These are phyloP conservation scores for Gossypium aridum DNA, from an alignment of 441 rosid species.

Conservation along the genomic window DNA sequence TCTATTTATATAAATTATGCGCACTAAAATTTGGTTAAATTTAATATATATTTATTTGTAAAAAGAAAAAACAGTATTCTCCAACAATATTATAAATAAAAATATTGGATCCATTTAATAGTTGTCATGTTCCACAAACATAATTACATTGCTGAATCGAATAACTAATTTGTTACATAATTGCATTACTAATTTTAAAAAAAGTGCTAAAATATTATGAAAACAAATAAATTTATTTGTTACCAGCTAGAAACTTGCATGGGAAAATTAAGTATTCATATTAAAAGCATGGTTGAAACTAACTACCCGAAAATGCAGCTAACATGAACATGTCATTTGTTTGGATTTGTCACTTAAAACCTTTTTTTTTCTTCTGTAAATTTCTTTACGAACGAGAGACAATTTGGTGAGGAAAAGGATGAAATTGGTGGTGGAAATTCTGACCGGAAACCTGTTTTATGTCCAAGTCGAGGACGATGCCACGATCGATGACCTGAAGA, in stretches of 20 bases:
- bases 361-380: neutral
- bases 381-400: neutral
- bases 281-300: constrained; percentile 1
- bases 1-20: too few relatives aligned
- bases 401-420: constrained; percentile 16
- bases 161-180: too few relatives aligned
- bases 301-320: constrained; percentile 2
- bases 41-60: too few relatives aligned
- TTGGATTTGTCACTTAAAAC: neutral
- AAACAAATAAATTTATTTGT: neutral
- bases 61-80: too few relatives aligned
- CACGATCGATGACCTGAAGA: constrained; percentile 45
- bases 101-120: too few relatives aligned
- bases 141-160: too few relatives aligned
- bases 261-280: neutral
- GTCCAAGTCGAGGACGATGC: constrained; percentile 41
- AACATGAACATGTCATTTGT: neutral
- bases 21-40: too few relatives aligned
- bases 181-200: too few relatives aligned
- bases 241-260: neutral
- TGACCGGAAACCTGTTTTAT: constrained; percentile 52
- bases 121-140: too few relatives aligned
- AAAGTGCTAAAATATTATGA: too few relatives aligned
- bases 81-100: too few relatives aligned
- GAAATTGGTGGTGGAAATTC: constrained; percentile 60